Conservation (phyloP, 306 rosid genomes). For the Echinosophora koreensis region DNA sequence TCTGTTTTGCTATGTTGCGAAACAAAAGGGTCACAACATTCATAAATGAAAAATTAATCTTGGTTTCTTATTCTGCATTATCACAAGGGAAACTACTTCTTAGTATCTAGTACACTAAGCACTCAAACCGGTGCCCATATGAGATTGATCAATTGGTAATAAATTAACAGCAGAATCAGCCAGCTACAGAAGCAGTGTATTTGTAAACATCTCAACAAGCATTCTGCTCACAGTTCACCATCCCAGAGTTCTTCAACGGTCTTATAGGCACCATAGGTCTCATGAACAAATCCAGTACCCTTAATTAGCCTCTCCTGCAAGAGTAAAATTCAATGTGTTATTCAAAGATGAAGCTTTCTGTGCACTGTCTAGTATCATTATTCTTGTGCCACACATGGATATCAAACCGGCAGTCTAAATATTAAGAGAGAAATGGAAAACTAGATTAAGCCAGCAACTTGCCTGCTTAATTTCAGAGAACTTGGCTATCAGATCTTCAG, state of each 20-base stretch:
- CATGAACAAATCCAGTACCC: constrained; percentile 49
- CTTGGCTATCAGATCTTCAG: constrained; percentile 11
- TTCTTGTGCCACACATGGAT: neutral
- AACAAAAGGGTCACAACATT: neutral
- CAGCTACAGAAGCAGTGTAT: neutral
- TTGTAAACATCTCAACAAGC: neutral
- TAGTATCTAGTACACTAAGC: neutral
- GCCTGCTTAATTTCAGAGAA: constrained; percentile 33
- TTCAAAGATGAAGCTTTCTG: neutral
- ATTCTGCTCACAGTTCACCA: constrained; percentile 43
- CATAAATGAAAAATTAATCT: neutral
- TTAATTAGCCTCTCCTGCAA: constrained; percentile 58
- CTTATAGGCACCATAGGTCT: constrained; percentile 50
- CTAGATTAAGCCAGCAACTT: neutral
- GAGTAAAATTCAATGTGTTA: constrained; percentile 8
- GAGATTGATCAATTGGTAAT: neutral
- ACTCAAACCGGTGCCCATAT: neutral
- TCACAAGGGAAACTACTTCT: neutral
- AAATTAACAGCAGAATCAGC: neutral
- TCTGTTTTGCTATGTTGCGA: neutral
- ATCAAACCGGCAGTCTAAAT: neutral
- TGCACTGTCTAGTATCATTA: neutral
- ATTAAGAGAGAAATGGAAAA: constrained; percentile 14
- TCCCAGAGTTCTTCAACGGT: constrained; percentile 66
- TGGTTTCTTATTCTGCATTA: neutral